phyloP scores from a whole-genome alignment of 1,139 yeast species.

The Yamadazyma atmosphaerica region DNA sequence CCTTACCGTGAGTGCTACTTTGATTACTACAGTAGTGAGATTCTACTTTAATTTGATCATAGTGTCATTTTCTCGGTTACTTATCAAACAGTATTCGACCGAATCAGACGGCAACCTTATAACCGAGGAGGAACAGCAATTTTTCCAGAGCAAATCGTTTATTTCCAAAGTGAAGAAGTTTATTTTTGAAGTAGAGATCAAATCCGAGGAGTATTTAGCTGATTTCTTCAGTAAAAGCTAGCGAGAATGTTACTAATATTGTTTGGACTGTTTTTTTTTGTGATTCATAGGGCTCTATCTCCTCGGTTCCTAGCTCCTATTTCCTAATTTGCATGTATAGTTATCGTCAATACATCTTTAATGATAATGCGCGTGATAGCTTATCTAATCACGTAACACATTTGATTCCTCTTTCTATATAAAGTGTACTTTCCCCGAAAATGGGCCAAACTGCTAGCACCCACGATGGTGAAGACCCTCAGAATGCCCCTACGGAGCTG shows the following conservation, averaged over 20 bases:
- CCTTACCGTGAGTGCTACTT: constrained; percentile 58
- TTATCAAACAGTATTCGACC: constrained; percentile 34
- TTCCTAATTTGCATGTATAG: too few relatives aligned
- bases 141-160: constrained; percentile 22
- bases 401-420: too few relatives aligned
- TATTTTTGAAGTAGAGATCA: constrained; percentile 30
- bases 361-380: too few relatives aligned
- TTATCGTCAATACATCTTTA: too few relatives aligned
- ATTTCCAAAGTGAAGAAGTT: constrained; percentile 22
- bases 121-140: constrained; percentile 29
- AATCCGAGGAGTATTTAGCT: constrained; percentile 29
- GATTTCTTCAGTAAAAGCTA: constrained; percentile 19
- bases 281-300: too few relatives aligned
- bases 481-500: constrained; percentile 8
- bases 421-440: too few relatives aligned
- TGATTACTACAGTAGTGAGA: constrained; percentile 54
- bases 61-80: constrained; percentile 55
- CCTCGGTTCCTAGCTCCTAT: too few relatives aligned
- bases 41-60: constrained; percentile 67
- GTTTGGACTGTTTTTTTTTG: too few relatives aligned
- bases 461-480: constrained; percentile 10
- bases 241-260: constrained; percentile 13
- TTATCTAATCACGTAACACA: too few relatives aligned
- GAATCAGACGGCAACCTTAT: constrained; percentile 17
- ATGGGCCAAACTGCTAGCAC: constrained; percentile 20